phyloP scores from a whole-genome alignment of 177 flowering plant genomes.

The Vitis hybrid region DNA sequence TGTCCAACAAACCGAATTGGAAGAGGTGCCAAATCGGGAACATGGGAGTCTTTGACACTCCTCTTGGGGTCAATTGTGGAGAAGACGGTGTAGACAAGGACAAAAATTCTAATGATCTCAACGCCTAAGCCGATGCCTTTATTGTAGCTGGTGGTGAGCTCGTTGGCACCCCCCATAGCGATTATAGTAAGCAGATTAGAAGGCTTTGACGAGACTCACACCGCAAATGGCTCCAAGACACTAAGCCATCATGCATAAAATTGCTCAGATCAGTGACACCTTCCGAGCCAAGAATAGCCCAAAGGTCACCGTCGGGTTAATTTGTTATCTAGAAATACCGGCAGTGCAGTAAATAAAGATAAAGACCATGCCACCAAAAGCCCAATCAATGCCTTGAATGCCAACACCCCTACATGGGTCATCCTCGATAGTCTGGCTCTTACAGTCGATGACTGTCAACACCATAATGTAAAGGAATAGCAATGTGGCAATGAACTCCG shows the following conservation, averaged over 20 bases:
- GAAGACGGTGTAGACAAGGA: constrained; percentile 25
- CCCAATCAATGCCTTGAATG: constrained; percentile 16
- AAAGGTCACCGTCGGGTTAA: constrained; percentile 5
- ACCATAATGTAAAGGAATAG: neutral
- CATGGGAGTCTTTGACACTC: constrained; percentile 20
- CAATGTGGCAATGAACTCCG: neutral
- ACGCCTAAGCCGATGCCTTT: constrained; percentile 13
- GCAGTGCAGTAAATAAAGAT: constrained; percentile 9
- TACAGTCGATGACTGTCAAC: neutral
- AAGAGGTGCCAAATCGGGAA: constrained; percentile 1
- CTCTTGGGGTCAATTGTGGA: constrained; percentile 22
- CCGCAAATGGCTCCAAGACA: constrained; percentile 19
- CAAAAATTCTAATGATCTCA: constrained; percentile 19
- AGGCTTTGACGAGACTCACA: constrained; percentile 16
- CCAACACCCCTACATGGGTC: constrained; percentile 11
- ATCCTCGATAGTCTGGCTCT: neutral
- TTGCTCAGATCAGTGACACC: neutral
- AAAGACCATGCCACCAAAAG: neutral
- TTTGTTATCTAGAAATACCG: constrained; percentile 4
- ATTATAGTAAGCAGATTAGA: constrained; percentile 9
- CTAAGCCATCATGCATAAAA: constrained; percentile 4
- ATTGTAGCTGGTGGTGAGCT: constrained; percentile 9
- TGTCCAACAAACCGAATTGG: no score
- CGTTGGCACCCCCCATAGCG: constrained; percentile 19
- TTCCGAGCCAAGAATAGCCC: constrained; percentile 2